Conservation (phyloP, 2,329 filamentous ascomycete species). For the Cryphonectria naterciae region DNA sequence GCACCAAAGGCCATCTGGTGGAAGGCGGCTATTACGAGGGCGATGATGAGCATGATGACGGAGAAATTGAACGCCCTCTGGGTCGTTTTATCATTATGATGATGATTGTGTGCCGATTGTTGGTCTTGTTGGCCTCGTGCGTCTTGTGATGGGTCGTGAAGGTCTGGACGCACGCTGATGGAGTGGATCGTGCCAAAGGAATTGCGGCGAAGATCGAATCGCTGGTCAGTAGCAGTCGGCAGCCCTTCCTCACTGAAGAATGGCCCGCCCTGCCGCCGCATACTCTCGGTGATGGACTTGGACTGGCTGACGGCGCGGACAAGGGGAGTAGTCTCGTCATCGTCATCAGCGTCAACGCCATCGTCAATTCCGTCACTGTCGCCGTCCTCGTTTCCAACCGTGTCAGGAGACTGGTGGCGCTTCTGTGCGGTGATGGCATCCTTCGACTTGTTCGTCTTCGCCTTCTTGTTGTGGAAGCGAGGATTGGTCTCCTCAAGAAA, state of each 20-base stretch:
- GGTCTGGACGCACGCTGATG: slow-evolving; percentile 39
- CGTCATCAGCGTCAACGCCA: slow-evolving; percentile 33
- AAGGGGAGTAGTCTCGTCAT: slow-evolving; percentile 36
- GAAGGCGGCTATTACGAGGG: slow-evolving; percentile 47
- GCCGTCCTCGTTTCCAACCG: slow-evolving; percentile 24
- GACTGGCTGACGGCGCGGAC: slow-evolving; percentile 38
- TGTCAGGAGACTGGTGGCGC: slow-evolving; percentile 30
- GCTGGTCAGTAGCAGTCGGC: slow-evolving; percentile 40
- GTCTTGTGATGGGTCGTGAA: slow-evolving; percentile 19
- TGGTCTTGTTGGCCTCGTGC: slow-evolving; percentile 18
- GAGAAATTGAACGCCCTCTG: slow-evolving; percentile 44
- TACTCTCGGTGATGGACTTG: slow-evolving; percentile 30
- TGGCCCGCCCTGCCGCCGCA: slow-evolving; percentile 34
- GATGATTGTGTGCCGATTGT: slow-evolving; percentile 24
- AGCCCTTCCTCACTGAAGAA: slow-evolving; percentile 42
- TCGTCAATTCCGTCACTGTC: neutral
- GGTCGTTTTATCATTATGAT: slow-evolving; percentile 1
- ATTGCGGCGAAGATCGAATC: slow-evolving; percentile 42
- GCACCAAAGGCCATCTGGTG: slow-evolving; percentile 52
- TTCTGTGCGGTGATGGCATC: slow-evolving; percentile 7
- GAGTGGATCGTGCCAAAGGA: slow-evolving; percentile 50
- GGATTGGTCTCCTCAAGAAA: slow-evolving; percentile 59
- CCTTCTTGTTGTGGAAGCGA: slow-evolving; percentile 23
- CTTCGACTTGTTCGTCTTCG: too few relatives aligned
- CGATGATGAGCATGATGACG: slow-evolving; percentile 46